phyloP scores from a whole-genome alignment of 2,329 filamentous ascomycete genomes.

The Ceratocystis albifundus region DNA sequence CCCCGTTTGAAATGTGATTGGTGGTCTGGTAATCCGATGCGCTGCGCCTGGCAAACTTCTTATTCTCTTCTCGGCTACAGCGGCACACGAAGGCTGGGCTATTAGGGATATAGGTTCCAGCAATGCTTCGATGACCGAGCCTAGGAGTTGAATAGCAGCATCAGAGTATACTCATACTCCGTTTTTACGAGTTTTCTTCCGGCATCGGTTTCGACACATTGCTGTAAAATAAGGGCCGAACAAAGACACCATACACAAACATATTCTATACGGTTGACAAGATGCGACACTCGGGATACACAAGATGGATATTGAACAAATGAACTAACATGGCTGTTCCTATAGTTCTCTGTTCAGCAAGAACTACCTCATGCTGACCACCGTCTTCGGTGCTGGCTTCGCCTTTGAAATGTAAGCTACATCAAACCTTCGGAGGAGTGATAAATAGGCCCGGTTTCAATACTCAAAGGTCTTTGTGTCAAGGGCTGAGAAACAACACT shows the following conservation, averaged over 20 bases:
- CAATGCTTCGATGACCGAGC: background rate
- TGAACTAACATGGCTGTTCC: constrained; percentile 5
- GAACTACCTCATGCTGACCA: constrained; percentile 78
- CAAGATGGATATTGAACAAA: background rate
- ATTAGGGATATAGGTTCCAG: background rate
- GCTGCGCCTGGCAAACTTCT: background rate
- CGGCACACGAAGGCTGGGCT: background rate
- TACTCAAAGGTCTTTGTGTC: background rate
- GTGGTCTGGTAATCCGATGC: background rate
- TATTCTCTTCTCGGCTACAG: background rate
- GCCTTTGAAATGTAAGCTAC: constrained; percentile 77
- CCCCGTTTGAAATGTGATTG: background rate
- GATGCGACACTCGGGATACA: background rate
- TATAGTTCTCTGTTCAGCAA: constrained; percentile 68
- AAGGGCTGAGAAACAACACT: background rate
- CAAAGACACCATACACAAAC: background rate
- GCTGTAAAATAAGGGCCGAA: background rate
- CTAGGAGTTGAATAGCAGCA: background rate
- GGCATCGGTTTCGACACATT: background rate
- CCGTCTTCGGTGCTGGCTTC: constrained; percentile 80
- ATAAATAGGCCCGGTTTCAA: background rate
- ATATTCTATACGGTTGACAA: background rate
- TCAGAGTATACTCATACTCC: background rate
- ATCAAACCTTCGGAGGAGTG: too few relatives aligned
- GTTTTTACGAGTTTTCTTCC: background rate